phyloP scores from a whole-genome alignment of 805 yeast genomes.

The Hanseniaspora guilliermondii region DNA sequence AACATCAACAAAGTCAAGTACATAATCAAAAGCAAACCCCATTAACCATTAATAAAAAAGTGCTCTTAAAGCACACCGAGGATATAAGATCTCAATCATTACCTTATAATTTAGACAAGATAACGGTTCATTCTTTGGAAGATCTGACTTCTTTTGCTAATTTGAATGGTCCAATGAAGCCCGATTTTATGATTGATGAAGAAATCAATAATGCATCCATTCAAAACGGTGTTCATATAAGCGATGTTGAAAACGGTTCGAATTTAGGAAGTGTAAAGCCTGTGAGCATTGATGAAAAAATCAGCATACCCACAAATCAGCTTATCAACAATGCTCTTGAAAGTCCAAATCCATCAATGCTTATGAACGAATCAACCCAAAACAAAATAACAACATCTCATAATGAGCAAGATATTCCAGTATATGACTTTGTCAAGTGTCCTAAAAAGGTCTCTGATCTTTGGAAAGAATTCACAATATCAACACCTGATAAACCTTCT shows the following conservation, averaged over 20 bases:
- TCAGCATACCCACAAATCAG: neutral
- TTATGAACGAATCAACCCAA: neutral
- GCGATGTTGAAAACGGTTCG: neutral
- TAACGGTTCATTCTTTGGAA: neutral
- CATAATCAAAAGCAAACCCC: neutral
- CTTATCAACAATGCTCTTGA: neutral
- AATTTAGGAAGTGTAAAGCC: neutral
- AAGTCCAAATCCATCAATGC: neutral
- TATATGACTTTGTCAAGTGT: slow-evolving; percentile 29
- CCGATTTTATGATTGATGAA: neutral
- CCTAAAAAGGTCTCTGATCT: slow-evolving; percentile 39
- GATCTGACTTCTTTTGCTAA: neutral
- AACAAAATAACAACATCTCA: neutral
- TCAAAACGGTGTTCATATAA: neutral
- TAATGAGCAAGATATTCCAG: neutral
- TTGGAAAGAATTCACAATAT: slow-evolving; percentile 46
- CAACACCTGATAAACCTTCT: slow-evolving; percentile 41
- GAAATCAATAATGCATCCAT: neutral
- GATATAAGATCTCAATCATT: slow-evolving; percentile 2
- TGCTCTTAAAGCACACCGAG: neutral
- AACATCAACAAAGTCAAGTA: neutral
- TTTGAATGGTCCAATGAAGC: neutral
- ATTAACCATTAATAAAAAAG: neutral
- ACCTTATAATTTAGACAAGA: neutral
- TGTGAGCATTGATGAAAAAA: neutral